phyloP scores from a whole-genome alignment of 768 basidiomycete species.

The Neoboletus magnificus region DNA sequence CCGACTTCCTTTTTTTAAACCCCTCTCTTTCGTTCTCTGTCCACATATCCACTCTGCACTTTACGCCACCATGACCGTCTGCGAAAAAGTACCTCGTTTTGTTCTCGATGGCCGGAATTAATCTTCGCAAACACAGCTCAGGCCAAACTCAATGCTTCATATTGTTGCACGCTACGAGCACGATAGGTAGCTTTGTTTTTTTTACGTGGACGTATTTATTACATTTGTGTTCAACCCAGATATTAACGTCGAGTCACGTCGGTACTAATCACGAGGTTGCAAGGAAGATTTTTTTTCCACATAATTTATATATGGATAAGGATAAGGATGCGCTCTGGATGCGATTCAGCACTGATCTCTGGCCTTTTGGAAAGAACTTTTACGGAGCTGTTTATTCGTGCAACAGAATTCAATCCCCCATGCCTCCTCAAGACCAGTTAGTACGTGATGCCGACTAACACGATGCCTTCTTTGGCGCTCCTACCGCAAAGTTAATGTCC shows the following conservation, averaged over 20 bases:
- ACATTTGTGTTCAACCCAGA: slow-evolving; percentile 22
- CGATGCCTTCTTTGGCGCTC: not conserved
- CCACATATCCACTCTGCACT: slow-evolving; percentile 1
- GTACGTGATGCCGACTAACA: slow-evolving; percentile 2
- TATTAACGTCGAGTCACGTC: slow-evolving; percentile 12
- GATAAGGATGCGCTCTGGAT: not conserved
- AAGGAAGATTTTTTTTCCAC: slow-evolving; percentile 7
- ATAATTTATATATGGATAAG: slow-evolving; percentile 10
- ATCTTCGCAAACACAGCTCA: not conserved
- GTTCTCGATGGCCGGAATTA: slow-evolving; percentile 4
- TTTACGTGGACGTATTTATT: slow-evolving; percentile 30
- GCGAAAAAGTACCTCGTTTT: slow-evolving; percentile 5
- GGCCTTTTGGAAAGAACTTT: not conserved
- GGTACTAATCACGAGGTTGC: slow-evolving; percentile 15
- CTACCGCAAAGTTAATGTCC: not conserved
- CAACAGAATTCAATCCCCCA: not conserved
- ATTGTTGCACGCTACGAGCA: slow-evolving; percentile 5
- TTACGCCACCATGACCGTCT: slow-evolving; percentile 2
- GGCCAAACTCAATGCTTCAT: slow-evolving; percentile 1
- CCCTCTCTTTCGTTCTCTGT: not conserved
- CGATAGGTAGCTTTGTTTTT: slow-evolving; percentile 17
- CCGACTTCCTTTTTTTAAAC: not conserved
- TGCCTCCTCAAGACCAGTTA: not conserved
- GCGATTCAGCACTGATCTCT: not conserved
- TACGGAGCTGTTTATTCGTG: not conserved